phyloP scores from a whole-genome alignment of 1,284 basidiomycete species.

The Marasmius sp. region DNA sequence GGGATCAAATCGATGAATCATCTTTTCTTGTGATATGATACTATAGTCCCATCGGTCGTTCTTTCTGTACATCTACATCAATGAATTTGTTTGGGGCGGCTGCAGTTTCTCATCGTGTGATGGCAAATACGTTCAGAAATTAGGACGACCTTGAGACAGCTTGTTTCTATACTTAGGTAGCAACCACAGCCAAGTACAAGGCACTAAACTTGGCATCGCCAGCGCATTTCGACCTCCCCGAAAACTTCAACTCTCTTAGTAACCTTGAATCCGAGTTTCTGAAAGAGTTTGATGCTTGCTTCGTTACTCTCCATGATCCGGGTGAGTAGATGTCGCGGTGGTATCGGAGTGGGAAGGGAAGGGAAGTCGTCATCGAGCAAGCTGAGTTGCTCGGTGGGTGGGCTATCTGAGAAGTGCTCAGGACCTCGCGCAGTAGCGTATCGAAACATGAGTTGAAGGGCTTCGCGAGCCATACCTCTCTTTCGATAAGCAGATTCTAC shows the following conservation, averaged over 20 bases:
- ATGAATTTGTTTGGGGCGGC: not conserved
- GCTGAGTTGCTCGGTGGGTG: not conserved
- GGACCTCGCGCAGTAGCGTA: slow-evolving; percentile 50
- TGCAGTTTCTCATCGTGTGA: not conserved
- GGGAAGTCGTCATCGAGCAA: not conserved
- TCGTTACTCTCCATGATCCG: slow-evolving; percentile 57
- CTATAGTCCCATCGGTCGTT: not conserved
- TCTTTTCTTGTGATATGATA: not conserved
- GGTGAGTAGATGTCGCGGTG: slow-evolving; percentile 45
- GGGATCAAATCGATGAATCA: not conserved
- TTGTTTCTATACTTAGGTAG: not conserved
- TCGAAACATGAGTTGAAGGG: slow-evolving; percentile 63
- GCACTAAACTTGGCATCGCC: slow-evolving; percentile 15
- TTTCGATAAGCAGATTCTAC: slow-evolving; percentile 44
- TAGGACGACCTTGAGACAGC: not conserved
- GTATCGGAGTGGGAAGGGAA: slow-evolving; percentile 24
- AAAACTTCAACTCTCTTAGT: slow-evolving; percentile 72
- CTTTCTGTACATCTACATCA: not conserved
- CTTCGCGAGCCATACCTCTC: slow-evolving; percentile 66
- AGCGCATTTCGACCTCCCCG: slow-evolving; percentile 71
- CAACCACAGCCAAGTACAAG: not conserved
- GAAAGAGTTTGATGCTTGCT: slow-evolving; percentile 63
- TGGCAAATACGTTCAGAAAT: not conserved
- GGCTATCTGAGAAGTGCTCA: slow-evolving; percentile 8
- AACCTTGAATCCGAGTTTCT: slow-evolving; percentile 65